Evolutionary conservation across 306 rosid genomes (phyloP), one percentile per base, ranked within the genome.

Genomic region (Oemleria cerasiformis): DNA sequence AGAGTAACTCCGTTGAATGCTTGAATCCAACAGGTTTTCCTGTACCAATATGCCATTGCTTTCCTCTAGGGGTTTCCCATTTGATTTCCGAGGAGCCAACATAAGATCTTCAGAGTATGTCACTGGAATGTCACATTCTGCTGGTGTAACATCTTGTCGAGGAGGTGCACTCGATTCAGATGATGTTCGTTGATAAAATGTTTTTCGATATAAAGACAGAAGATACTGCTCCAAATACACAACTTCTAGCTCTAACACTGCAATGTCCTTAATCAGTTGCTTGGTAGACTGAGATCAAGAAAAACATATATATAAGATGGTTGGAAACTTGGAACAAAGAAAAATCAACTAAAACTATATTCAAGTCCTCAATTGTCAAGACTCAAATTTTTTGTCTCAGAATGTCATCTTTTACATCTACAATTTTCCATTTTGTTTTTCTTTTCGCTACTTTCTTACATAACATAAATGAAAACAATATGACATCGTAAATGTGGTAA

Each of bases 221-320:
- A 94, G 91, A 74, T 85, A 78, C 25, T 85, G 88, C 71, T 94
- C 98, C 91, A 91, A 81, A 65, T 85, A 68, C 75, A 78, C 75
- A 13, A 94, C 88, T 91, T 94, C 95, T 65, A 83, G 61, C 80
- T 94, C 98, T 70, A 94, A 81, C 55, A 81, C 88, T 17, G 91
- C 88, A 79, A 94, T 87, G 69, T 94, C 96, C 76, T 87, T 87
- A 5, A 94, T 83, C 78, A 91, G 85, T 41, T 85, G 95, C 83
- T 71, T 85, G 68, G 90, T 86, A 70, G 90, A 86, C 98, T 89
- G 80, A 70, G 50, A 66, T 78, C 63, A 60, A 79, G 15, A 21
- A 73, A 55, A 78, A 73, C 36, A 30, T 34, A 69, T 71, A 69
- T 63, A 40, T 65, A 40, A 83, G 67, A 48, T 36, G 3, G 36